Evolutionary conservation across 345 rosid genomes (phyloP), one percentile per base, ranked within the genome.

Genomic region (Melaleuca alternifolia): DNA sequence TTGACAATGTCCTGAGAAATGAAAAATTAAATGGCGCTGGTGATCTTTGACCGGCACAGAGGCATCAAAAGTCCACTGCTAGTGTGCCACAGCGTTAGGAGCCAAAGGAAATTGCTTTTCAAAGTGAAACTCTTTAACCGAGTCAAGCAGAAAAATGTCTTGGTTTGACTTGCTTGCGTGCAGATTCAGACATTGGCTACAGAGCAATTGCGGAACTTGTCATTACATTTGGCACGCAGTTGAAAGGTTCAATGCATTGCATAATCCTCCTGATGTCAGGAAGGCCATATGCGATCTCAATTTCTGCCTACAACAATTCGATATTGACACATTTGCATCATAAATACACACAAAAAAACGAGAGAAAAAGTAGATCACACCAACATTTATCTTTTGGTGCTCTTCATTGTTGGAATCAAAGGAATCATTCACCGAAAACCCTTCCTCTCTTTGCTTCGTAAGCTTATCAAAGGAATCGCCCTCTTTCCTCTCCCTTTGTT

Each of bases 201-300:
- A 37, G 37, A 28, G 12, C n/a, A 13, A 28, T 61, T 8, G 10
- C 7, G 20, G 41, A 61, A 5, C 75, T 61, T 61, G 37, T 16
- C 14, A 28, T 6, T 28, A 16, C 6, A 15, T 51, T 51, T 5
- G 11, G 11, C 65, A 15, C 13, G 28, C n/a, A n/a, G n/a, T n/a
- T n/a, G n/a, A n/a, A n/a, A 85, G 99, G 99, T 89, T 95, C 98
- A 37, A 95, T 89, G 93, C 98, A 96, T 89, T 95, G 91, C 85
- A 88, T 84, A 53, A 97, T 95, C 88, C 82, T 86, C 91, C 99
- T 95, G 87, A 98, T 95, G 91, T 96, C 99, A 16, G 98, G 98
- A 85, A 98, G 96, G 85, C 99, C 98, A 93, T 94, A 94, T 65
- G 98, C 99, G n/a, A 96, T 89, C 93, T 96, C 99, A 88, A 96